Conservation (phyloP, 2,329 filamentous ascomycete genomes). For the Colletotrichum eleusines region DNA sequence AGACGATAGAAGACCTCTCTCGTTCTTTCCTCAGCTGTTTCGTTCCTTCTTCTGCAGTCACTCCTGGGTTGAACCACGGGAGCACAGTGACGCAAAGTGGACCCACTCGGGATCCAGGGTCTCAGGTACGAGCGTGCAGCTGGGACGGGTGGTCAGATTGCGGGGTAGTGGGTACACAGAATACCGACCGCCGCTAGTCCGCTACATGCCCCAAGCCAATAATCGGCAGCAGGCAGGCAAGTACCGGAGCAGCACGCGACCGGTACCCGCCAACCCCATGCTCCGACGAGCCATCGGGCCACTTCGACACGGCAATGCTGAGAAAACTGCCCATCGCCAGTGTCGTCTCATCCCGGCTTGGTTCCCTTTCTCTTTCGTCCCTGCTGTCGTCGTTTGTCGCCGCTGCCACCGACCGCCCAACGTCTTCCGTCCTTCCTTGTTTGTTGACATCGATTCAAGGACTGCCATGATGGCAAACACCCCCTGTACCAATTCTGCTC, state of each 20-base stretch:
- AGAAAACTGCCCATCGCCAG: slow-evolving; percentile 40
- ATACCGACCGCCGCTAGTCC: slow-evolving; percentile 37
- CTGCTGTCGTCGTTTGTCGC: slow-evolving; percentile 20
- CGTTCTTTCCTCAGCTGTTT: not conserved
- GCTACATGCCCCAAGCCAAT: slow-evolving; percentile 27
- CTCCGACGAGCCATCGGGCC: slow-evolving; percentile 31
- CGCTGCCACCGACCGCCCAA: slow-evolving; percentile 1
- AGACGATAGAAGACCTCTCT: not conserved
- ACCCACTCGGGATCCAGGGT: slow-evolving; percentile 42
- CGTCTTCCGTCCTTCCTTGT: not conserved
- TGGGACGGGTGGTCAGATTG: slow-evolving; percentile 40
- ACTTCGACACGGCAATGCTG: slow-evolving; percentile 31
- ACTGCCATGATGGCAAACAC: not conserved
- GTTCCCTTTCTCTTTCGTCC: slow-evolving; percentile 8
- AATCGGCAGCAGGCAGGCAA: slow-evolving; percentile 5
- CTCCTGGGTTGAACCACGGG: slow-evolving; percentile 19
- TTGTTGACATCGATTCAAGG: not conserved
- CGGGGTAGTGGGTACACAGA: slow-evolving; percentile 43
- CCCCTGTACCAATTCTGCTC: slow-evolving; percentile 4
- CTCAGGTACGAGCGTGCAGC: slow-evolving; percentile 40
- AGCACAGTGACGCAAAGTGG: slow-evolving; percentile 41
- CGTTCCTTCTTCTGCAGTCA: not conserved
- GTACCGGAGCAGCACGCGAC: slow-evolving; percentile 35
- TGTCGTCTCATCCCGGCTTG: slow-evolving; percentile 28
- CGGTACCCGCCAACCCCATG: slow-evolving; percentile 28